Conservation (phyloP, 805 yeast genomes). For the Teunomyces kruisii region DNA sequence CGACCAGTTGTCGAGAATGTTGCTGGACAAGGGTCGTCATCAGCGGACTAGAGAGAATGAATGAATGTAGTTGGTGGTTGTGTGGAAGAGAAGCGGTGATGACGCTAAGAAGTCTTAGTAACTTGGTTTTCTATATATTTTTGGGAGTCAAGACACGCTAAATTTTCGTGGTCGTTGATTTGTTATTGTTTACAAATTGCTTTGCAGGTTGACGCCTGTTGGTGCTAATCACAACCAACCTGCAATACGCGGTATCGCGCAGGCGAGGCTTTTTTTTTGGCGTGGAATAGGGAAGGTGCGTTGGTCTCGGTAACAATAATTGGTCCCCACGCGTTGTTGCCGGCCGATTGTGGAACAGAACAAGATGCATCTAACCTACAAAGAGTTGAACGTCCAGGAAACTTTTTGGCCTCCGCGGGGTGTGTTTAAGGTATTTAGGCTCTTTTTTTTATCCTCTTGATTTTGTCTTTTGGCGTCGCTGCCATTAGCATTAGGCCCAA, state of each 20-base stretch:
- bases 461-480: no score
- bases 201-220: slow-evolving; percentile 1
- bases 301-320: no score
- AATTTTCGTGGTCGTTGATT: slow-evolving; percentile 4
- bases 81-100: neutral
- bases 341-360: no score
- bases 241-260: slow-evolving; percentile 2
- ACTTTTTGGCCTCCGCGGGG: no score
- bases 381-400: no score
- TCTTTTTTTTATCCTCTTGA: no score
- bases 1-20: slow-evolving; percentile 18
- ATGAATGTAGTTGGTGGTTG: slow-evolving; percentile 7
- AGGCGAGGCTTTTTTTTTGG: neutral
- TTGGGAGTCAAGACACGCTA: slow-evolving; percentile 2
- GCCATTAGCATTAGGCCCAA: no score
- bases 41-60: neutral
- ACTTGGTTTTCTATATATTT: no score
- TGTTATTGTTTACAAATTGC: slow-evolving; percentile 1
- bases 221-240: neutral
- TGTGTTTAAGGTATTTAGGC: no score
- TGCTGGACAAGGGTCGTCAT: slow-evolving; percentile 27
- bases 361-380: no score
- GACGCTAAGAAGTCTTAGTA: neutral
- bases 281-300: no score
- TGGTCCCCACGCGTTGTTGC: no score